Conservation (phyloP, 129 eudicot genomes). For the Artemisia argyi region DNA sequence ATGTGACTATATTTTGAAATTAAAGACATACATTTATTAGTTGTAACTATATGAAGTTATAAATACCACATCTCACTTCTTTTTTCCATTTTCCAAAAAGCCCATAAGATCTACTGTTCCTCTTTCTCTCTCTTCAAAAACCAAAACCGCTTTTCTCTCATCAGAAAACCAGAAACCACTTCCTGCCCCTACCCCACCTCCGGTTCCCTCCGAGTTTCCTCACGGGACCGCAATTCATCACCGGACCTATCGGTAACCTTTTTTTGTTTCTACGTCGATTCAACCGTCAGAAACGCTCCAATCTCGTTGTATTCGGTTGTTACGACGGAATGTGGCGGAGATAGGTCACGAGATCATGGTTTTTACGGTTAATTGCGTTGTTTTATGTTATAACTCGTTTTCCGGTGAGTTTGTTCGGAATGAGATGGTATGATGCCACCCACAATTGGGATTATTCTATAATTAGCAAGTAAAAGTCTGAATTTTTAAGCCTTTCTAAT, state of each 20-base stretch:
- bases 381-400: no score
- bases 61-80: slow-evolving; percentile 41
- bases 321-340: slow-evolving; percentile 63
- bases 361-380: slow-evolving; percentile 36
- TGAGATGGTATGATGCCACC: no score
- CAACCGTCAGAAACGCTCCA: background rate
- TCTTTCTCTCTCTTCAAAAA: slow-evolving; percentile 33
- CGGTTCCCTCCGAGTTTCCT: no score
- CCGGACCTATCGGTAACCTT: slow-evolving; percentile 17
- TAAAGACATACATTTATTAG: no score
- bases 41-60: slow-evolving; percentile 29
- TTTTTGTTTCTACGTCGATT: no score
- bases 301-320: slow-evolving; percentile 28
- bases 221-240: slow-evolving; percentile 17
- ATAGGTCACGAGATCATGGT: slow-evolving; percentile 44
- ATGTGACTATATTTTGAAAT: no score
- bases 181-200: background rate
- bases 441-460: no score
- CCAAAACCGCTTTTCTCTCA: slow-evolving; percentile 35
- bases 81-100: slow-evolving; percentile 55
- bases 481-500: no score
- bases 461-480: no score
- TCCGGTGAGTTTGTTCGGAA: no score
- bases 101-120: slow-evolving; percentile 53
- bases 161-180: slow-evolving; percentile 30